Conservation (phyloP, 805 yeast species). For the Peterozyma xylosa region DNA sequence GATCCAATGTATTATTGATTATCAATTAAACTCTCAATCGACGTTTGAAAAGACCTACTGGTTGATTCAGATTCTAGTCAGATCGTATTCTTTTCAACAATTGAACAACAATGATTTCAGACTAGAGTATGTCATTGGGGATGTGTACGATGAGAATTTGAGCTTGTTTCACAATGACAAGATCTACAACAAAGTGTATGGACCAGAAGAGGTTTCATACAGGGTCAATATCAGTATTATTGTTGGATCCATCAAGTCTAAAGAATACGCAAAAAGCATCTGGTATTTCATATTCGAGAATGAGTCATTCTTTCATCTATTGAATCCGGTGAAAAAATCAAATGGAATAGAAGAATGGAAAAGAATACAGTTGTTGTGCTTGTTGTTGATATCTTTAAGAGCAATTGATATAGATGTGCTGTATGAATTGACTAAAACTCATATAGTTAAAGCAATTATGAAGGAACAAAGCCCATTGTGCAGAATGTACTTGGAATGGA, state of each 20-base stretch:
- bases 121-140: constrained; percentile 51
- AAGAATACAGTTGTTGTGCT: constrained; percentile 49
- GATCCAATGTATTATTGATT: constrained; percentile 35
- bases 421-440: constrained; percentile 17
- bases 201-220: constrained; percentile 47
- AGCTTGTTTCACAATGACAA: constrained; percentile 24
- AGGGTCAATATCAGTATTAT: constrained; percentile 43
- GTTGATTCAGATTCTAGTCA: constrained; percentile 42
- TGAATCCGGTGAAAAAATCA: constrained; percentile 42
- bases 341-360: constrained; percentile 67
- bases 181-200: constrained; percentile 44
- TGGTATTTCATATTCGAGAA: constrained; percentile 29
- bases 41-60: constrained; percentile 37
- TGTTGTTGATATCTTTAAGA: constrained; percentile 39
- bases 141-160: constrained; percentile 39
- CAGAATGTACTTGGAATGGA: constrained; percentile 77
- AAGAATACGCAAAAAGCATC: constrained; percentile 21
- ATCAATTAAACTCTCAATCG: constrained; percentile 25
- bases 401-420: constrained; percentile 18
- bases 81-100: constrained; percentile 41
- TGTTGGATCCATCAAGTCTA: constrained; percentile 25
- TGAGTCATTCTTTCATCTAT: constrained; percentile 31
- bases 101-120: constrained; percentile 47
- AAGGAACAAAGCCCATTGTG: constrained; percentile 74
- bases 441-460: constrained; percentile 30